phyloP scores from a whole-genome alignment of 345 rosid genomes.

The Corymbia maculata region DNA sequence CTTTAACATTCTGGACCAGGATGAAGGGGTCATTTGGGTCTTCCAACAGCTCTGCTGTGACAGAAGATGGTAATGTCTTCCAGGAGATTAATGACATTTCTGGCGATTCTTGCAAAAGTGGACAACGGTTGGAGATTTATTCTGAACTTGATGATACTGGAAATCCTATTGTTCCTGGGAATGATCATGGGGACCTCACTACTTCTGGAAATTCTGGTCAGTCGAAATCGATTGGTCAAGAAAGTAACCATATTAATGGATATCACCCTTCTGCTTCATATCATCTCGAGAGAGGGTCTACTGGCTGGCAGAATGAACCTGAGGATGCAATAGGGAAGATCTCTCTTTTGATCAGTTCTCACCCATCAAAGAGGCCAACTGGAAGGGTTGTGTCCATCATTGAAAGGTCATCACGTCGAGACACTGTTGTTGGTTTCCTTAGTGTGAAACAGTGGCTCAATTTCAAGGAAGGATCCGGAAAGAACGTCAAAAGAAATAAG shows the following conservation, averaged over 20 bases:
- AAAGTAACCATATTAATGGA: constrained; percentile 8
- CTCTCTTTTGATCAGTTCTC: constrained; percentile 36
- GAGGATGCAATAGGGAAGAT: constrained; percentile 36
- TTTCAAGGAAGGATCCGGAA: constrained; percentile 21
- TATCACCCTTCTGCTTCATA: constrained; percentile 12
- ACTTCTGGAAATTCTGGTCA: constrained; percentile 7
- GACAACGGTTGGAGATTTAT: constrained; percentile 14
- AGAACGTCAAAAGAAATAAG: constrained; percentile 29
- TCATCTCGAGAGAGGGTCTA: constrained; percentile 8
- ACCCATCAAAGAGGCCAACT: constrained; percentile 73
- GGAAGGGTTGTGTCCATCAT: constrained; percentile 69
- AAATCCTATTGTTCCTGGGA: constrained; percentile 2
- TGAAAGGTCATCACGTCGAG: constrained; percentile 52
- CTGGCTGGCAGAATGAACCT: constrained; percentile 15
- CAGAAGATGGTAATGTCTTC: constrained; percentile 18
- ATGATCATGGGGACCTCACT: constrained; percentile 5
- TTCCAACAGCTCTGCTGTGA: constrained; percentile 11
- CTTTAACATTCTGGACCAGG: constrained; percentile 54
- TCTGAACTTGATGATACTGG: constrained; percentile 3
- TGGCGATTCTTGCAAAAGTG: constrained; percentile 15
- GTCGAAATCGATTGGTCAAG: constrained; percentile 1
- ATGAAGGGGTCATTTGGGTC: constrained; percentile 63
- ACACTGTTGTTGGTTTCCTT: constrained; percentile 69
- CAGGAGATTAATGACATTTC: constrained; percentile 12
- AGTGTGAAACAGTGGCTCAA: constrained; percentile 51